Evolutionary conservation across 441 rosid genomes (phyloP).

Genomic region (Bruguiera hainesii): DNA sequence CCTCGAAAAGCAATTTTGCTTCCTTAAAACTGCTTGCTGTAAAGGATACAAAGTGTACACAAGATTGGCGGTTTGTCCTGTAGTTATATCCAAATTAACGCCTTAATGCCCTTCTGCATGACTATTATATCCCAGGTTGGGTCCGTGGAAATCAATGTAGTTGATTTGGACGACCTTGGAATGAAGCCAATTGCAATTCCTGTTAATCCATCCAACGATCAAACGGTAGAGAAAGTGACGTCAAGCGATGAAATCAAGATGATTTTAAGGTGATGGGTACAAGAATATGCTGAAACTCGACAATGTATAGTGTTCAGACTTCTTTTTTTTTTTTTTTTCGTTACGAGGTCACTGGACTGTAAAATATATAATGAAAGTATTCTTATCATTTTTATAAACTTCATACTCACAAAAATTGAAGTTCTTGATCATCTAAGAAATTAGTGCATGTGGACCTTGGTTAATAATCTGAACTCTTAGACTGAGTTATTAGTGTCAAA

Average conservation of each 20-base stretch:
- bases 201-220: background rate
- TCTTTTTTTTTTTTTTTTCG: too few species aligned
- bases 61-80: conserved; percentile 4
- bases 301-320: background rate
- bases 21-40: background rate
- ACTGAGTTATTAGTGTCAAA: too few species aligned
- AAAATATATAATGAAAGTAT: too few species aligned
- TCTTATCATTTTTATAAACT: too few species aligned
- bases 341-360: too few species aligned
- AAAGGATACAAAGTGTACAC: background rate
- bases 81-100: background rate
- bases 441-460: too few species aligned
- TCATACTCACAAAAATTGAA: too few species aligned
- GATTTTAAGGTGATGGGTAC: conserved; percentile 11
- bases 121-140: conserved; percentile 12
- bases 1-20: background rate
- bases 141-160: conserved; percentile 26
- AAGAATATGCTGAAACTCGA: background rate
- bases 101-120: background rate
- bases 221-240: background rate
- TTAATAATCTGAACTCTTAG: too few species aligned
- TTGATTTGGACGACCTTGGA: background rate
- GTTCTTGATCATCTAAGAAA: too few species aligned
- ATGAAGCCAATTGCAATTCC: background rate
- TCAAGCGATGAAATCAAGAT: conserved; percentile 8